Conservation (phyloP, 2,329 filamentous ascomycete genomes). For the Ophiostoma triangulosporum region DNA sequence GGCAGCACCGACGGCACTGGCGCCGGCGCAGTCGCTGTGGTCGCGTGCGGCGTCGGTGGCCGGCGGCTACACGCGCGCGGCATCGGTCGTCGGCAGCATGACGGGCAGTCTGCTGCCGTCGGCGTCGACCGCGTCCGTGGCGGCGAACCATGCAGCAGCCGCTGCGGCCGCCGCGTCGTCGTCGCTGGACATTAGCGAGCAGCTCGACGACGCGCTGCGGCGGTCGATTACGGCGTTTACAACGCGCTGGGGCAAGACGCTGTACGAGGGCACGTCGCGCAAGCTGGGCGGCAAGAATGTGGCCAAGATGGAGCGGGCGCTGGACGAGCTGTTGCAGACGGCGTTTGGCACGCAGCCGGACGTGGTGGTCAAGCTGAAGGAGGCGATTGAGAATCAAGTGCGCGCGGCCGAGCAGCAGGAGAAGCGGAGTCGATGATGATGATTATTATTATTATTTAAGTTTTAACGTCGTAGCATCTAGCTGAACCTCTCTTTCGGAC, state of each 20-base stretch:
- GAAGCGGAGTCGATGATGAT: background rate
- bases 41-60: constrained; percentile 18
- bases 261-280: constrained; percentile 34
- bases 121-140: background rate
- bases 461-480: no score
- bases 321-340: constrained; percentile 41
- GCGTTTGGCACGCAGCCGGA: constrained; percentile 48
- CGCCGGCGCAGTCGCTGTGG: constrained; percentile 25
- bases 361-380: constrained; percentile 44
- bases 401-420: constrained; percentile 26
- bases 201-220: constrained; percentile 48
- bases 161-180: constrained; percentile 17
- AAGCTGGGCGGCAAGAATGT: constrained; percentile 37
- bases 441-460: no score
- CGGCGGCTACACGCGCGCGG: background rate
- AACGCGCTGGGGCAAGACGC: constrained; percentile 40
- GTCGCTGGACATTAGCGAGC: constrained; percentile 47
- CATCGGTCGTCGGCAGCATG: constrained; percentile 7
- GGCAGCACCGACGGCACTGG: background rate
- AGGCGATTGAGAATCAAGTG: constrained; percentile 34
- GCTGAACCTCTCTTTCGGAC: no score
- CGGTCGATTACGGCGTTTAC: constrained; percentile 52
- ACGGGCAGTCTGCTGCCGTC: constrained; percentile 1
- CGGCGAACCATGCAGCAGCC: background rate
- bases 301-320: constrained; percentile 39